These are phyloP conservation scores for Cystobasidium pallidum DNA, from an alignment of 1,284 basidiomycete genomes.

Conservation along the genomic window DNA sequence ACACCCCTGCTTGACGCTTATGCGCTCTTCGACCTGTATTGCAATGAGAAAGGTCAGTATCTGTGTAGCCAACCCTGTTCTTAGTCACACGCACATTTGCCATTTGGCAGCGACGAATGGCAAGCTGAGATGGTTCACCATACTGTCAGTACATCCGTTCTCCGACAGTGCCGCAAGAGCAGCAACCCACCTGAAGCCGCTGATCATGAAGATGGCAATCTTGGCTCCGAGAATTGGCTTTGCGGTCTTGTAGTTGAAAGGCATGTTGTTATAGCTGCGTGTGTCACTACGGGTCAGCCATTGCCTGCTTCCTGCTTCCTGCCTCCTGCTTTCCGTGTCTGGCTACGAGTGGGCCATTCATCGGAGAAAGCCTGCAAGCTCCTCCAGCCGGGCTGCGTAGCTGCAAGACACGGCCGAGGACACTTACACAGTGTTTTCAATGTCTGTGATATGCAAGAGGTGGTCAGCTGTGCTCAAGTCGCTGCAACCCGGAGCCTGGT, in stretches of 20 bases:
- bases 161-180: not conserved
- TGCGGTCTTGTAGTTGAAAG: conserved; percentile 40
- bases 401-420: not conserved
- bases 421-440: conserved; percentile 43
- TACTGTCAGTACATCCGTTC: not conserved
- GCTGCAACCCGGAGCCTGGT: not conserved
- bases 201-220: conserved; percentile 32
- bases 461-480: conserved; percentile 8
- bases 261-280: conserved; percentile 43
- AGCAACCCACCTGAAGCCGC: conserved; percentile 36
- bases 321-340: too few species aligned
- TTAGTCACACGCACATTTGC: conserved; percentile 38
- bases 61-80: not conserved
- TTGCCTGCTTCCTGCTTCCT: not conserved
- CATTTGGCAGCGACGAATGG: conserved; percentile 44
- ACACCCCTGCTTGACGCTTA: too few species aligned
- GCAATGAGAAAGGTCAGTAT: not conserved
- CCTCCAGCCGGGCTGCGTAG: not conserved
- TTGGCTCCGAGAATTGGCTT: conserved; percentile 29
- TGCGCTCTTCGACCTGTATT: conserved; percentile 22
- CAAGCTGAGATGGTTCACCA: conserved; percentile 18
- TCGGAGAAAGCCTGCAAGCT: not conserved
- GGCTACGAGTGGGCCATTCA: too few species aligned
- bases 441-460: conserved; percentile 14
- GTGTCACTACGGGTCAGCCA: not conserved